Base-by-base conservation (phyloP, 257 asterid species). In the Solanum megistacrolobum region DNA sequence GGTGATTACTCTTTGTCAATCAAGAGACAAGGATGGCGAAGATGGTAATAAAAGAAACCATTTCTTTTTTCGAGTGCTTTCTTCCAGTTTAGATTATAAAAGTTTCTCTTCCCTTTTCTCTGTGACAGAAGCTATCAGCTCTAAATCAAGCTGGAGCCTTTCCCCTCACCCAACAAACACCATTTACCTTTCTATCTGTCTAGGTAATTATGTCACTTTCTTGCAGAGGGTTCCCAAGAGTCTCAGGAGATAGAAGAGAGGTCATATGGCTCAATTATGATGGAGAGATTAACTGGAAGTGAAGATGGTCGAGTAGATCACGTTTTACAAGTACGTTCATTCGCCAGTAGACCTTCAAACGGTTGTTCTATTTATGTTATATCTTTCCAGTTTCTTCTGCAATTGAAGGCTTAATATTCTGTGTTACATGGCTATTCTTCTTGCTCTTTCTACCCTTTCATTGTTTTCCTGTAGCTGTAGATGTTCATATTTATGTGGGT, bases 1-100 rank as follows among this genome's bases (percentile, higher is more conserved):
- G 92, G 97, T 97, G 89, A 98, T 97, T 84, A 97, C 98, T 27
- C 89, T 97, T 82, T 97, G 99, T 87, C 96, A 94, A 91, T 89
- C 98, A 3, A 93, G 92, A 93, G 32, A 90, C 91, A 93, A 89
- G 29, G 91, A 91, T 60, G 83, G 69, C 75, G 86, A 78, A 83
- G 92, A 90, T 35, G 99, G 99, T 96, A 93, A 90, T 38, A 3
- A 39, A 65, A 20, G 29, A 71, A 27, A 72, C 41, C 52, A 88
- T 88, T 86, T 66, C 29, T 65, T 75, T 75, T 38, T 35, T 39
- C 79, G 52, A 31, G 36, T 29, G 14, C 58, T 36, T 66, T 38
- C 85, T 71, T 83, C 41, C 31, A 60, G 21, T 87, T 87, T 85
- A 58, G 83, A 36, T 85, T 72, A 35, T 73, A 46, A 41, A 85